Evolutionary conservation across 176 grass and related monocot genomes (phyloP), one percentile per base, ranked within the genome.

Genomic region (Musa beccarii): DNA sequence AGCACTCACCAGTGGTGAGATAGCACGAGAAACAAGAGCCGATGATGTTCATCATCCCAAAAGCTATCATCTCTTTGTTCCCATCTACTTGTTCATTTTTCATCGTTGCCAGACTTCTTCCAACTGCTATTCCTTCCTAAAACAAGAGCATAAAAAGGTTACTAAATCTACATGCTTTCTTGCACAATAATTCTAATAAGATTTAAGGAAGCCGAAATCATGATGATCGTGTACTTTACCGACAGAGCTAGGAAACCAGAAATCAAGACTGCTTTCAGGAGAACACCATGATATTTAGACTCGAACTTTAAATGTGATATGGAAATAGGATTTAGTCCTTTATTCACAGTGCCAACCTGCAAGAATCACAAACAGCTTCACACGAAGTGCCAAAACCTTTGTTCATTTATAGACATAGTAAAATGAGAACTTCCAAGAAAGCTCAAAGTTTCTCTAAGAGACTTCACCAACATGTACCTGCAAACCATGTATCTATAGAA

Each of bases 21-120:
- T 97, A 97, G 77, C 90, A 97, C 5, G 93, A 97, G 50, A 90
- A 93, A 80, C 86, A 97, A 77, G 93, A 90, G 52, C 88, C 94
- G 11, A 79, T 85, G 20, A 97, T 89, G 79, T 97, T 97, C 93
- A 97, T 97, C 62, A 90, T 80, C 69, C 93, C 93, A 49, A 83
- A 97, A 49, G 93, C 90, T 63, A 97, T 85, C 93, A 97, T 97
- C 86, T 97, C 93, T 79, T 93, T 93, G 73, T 97, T 97, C 1
- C 89, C 90, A 78, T 93, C 93, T 61, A 90, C 88, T 74, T 97
- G 93, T 69, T 97, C 93, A 78, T 93, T 85, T 78, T 97, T 97
- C 52, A 97, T 63, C 81, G 90, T 50, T 25, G 93, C 93, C 71
- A 97, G 76, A 77, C 93, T 97, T 53, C 93, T 83, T 3, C 90